Conservation (phyloP, 225 moss, liverwort and hornwort species). For the Polytrichum formosum region DNA sequence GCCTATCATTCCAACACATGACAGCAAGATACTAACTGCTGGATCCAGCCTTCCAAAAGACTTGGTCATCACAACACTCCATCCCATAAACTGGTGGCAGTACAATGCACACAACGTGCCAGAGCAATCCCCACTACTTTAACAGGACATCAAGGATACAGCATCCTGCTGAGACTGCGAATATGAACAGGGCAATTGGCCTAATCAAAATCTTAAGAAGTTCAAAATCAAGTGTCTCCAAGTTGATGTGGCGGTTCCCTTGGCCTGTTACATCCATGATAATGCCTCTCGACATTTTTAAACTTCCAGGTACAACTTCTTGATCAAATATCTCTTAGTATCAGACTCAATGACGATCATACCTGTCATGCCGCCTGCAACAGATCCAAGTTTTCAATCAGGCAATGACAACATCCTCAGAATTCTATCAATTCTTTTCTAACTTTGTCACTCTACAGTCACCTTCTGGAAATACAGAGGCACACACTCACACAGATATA, state of each 20-base stretch:
- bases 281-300: conserved; percentile 12
- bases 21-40: neutral
- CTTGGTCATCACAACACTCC: neutral
- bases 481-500: neutral
- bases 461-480: neutral
- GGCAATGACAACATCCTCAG: neutral
- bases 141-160: conserved; percentile 2
- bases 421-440: neutral
- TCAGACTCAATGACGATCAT: conserved; percentile 48
- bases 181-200: neutral
- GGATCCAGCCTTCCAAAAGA: conserved; percentile 1
- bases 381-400: neutral
- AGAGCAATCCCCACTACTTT: neutral
- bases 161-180: conserved; percentile 2
- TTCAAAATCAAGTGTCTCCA: conserved; percentile 10
- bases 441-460: neutral
- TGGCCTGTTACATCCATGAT: conserved; percentile 14
- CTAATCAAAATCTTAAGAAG: neutral
- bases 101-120: conserved; percentile 5
- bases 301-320: conserved; percentile 10
- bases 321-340: conserved; percentile 15
- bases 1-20: too few relatives aligned
- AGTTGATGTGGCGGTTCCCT: conserved; percentile 8
- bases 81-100: neutral
- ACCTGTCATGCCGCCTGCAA: conserved; percentile 63